These are phyloP conservation scores for Dactylonectria estremocensis DNA, from an alignment of 2,329 filamentous ascomycete genomes.

Conservation along the genomic window DNA sequence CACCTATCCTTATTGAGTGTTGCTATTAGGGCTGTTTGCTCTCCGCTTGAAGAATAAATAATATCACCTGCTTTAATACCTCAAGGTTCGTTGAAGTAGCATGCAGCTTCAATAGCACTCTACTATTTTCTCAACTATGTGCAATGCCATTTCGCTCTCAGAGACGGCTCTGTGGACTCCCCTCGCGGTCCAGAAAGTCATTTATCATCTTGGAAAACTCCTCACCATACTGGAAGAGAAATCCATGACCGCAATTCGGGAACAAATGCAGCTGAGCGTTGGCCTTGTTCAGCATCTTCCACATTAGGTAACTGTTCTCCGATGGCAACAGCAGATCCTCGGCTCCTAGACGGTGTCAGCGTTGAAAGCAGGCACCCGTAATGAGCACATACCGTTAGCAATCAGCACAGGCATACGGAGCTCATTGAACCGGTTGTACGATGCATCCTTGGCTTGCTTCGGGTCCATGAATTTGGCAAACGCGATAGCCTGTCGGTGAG, in stretches of 20 bases:
- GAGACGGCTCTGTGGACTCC: slow-evolving; percentile 35
- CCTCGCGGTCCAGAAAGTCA: slow-evolving; percentile 47
- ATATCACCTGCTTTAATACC: too few species aligned
- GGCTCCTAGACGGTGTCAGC: slow-evolving; percentile 45
- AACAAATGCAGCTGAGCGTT: slow-evolving; percentile 53
- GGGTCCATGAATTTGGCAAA: slow-evolving; percentile 56
- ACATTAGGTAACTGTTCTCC: slow-evolving; percentile 57
- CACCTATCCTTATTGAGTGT: background rate
- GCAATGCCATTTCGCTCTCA: slow-evolving; percentile 2
- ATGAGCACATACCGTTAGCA: slow-evolving; percentile 53
- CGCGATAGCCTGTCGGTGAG: slow-evolving; percentile 51
- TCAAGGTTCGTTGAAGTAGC: too few species aligned
- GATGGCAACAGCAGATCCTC: slow-evolving; percentile 55
- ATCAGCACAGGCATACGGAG: slow-evolving; percentile 56
- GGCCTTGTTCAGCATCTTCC: slow-evolving; percentile 52
- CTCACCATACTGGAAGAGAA: slow-evolving; percentile 53
- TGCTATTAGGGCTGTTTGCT: too few species aligned
- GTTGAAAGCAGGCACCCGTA: background rate
- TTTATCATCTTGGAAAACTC: slow-evolving; percentile 53
- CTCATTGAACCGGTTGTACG: slow-evolving; percentile 53
- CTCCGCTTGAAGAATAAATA: too few species aligned
- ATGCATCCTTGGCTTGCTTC: slow-evolving; percentile 50
- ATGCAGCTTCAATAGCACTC: too few species aligned
- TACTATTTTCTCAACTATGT: too few species aligned
- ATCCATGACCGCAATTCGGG: slow-evolving; percentile 56